Base-by-base conservation (phyloP, 2,329 filamentous ascomycete species). In the Immersiporthe knoxdaviesiana region DNA sequence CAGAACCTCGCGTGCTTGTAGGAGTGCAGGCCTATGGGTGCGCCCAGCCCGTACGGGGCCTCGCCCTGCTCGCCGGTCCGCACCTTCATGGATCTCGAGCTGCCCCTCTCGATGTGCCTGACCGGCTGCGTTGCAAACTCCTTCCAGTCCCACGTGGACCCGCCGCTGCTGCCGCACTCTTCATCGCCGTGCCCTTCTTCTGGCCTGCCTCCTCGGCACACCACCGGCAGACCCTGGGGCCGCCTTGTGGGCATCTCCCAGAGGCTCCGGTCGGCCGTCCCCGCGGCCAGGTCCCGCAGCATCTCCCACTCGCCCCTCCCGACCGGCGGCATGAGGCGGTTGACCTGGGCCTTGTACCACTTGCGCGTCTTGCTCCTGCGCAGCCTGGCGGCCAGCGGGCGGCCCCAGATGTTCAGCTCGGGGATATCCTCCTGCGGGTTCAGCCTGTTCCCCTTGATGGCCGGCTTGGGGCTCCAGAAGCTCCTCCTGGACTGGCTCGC, bases 301-400 rank as follows among this genome's bases (percentile, higher is more conserved):
- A 82, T 74, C 18, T 89, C 81, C 87, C 87, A 90, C 74, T 90
- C 86, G 24, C 79, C 78, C 37, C 76, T 78, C 8, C 81, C 81
- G 21, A 90, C 69, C 0, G 88, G 88, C n/a, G 87, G 85, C 73
- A 87, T 78, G 8, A 88, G 71, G 69, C 83, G 85, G 16, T 81
- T 76, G 0, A 83, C 77, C 21, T 80, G 74, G 4, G 68, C 68
- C 50, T 77, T 81, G 84, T 86, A 90, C 78, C 83, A 85, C 30
- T 77, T 79, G 37, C 79, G 82, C 61, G 79, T 74, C 70, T 84
- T 84, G 12, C 80, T 80, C n/a, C 80, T 78, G 10, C 77, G 73
- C 0, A 83, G 74, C 58, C 77, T 81, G 6, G 78, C 72, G 3
- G 79, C 70, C 1, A 83, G 76, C 0, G 82, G 82, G 1, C 81